Evolutionary conservation across 2,329 filamentous ascomycete species (phyloP), one percentile per base, ranked within the genome.

Genomic region (Clonostachys solani): DNA sequence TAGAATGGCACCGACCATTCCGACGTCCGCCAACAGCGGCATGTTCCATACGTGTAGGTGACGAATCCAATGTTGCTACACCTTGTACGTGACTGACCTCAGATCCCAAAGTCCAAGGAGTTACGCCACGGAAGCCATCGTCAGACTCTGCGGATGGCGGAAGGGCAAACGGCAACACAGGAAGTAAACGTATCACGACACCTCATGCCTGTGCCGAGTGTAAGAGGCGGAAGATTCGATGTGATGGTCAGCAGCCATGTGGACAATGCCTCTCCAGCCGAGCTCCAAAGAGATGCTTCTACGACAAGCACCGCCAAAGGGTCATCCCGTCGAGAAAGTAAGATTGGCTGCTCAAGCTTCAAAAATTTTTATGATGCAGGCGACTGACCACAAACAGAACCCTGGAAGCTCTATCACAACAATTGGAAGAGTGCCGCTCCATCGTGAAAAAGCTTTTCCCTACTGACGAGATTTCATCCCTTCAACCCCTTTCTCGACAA

Each of bases 241-340:
- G 89, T 60, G 87, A 92, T 68, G 89, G 89, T 47, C 80, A 85
- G 54, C 85, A 89, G 59, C 89, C 89, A 12, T 94, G 89, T 60
- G 86, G 87, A 36, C 88, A 91, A 61, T 94, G 89, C 62, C 78
- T 88, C 49, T 91, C 87, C 64, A 92, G 89, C 61, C 83, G 89
- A 48, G 87, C 88, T 52, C 85, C 87, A 5, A 88, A 91, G 62
- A 76, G 82, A 47, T 92, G 89, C 61, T 84, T 85, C 57, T 92
- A 92, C 64, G 86, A 89, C 54, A 90, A 92, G 67, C 87, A 90
- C 53, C 78, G 87, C 15, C 86, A 89, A 63, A 74, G 86, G 50
- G 81, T 89, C 10, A 84, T 89, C 49, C 87, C 88, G 1, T 92
- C 88, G 9, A 80, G 86, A 65, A 91, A 89, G 86, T 87, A 71